Evolutionary conservation across 2,329 filamentous ascomycete genomes (phyloP).

Genomic region (Hymenoscyphus repandus): DNA sequence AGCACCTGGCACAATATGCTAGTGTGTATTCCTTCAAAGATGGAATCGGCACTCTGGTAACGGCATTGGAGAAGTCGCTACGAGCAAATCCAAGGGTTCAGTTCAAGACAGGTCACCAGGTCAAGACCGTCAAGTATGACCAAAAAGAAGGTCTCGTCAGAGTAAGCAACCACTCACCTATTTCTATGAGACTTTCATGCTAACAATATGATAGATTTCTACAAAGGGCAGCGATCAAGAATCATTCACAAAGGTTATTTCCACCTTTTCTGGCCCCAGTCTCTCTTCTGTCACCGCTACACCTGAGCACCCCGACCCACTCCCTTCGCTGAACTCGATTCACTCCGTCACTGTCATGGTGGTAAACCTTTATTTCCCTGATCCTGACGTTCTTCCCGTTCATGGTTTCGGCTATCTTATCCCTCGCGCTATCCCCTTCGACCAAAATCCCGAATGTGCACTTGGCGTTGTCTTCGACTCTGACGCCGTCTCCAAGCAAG

Average conservation of each 20-base stretch:
- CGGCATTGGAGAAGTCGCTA: slow-evolving; percentile 48
- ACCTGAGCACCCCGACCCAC: slow-evolving; percentile 16
- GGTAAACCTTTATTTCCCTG: slow-evolving; percentile 80
- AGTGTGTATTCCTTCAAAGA: slow-evolving; percentile 44
- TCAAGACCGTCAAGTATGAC: slow-evolving; percentile 43
- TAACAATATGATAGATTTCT: slow-evolving; percentile 31
- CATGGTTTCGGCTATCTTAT: slow-evolving; percentile 90
- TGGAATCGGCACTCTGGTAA: slow-evolving; percentile 59
- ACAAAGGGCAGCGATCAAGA: slow-evolving; percentile 19
- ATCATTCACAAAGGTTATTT: slow-evolving; percentile 55
- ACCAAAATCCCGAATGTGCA: slow-evolving; percentile 74
- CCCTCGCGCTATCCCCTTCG: slow-evolving; percentile 63
- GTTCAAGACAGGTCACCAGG: slow-evolving; percentile 45
- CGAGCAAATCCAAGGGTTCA: slow-evolving; percentile 50
- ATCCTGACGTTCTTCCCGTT: slow-evolving; percentile 54
- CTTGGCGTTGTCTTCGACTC: slow-evolving; percentile 93
- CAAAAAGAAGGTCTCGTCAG: slow-evolving; percentile 34
- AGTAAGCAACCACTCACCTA: slow-evolving; percentile 32
- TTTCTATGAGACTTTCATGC: slow-evolving; percentile 7
- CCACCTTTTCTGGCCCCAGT: slow-evolving; percentile 43
- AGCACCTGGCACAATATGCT: slow-evolving; percentile 17
- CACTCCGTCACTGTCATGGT: slow-evolving; percentile 80
- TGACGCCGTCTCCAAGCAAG: slow-evolving; percentile 40
- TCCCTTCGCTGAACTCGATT: slow-evolving; percentile 47
- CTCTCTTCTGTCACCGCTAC: slow-evolving; percentile 17